Evolutionary conservation across 192 early-diverging fungal species (phyloP), one percentile per base, ranked within the genome.

Genomic region (Entomortierella chlamydospora): DNA sequence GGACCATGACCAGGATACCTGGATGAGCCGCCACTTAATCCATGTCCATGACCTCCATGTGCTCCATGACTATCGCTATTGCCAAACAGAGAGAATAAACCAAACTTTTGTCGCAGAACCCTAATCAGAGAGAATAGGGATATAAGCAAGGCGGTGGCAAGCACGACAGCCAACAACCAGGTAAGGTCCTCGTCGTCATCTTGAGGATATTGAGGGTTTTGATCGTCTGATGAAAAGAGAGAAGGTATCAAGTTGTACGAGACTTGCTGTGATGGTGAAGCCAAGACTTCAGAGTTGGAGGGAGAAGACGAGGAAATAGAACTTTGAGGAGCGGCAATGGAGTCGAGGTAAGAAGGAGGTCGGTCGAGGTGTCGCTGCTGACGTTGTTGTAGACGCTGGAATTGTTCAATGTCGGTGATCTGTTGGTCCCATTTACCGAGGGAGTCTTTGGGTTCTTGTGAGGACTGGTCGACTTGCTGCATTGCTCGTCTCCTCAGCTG

Each of bases 1-100:
- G 76, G 67, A n/a, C 76, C 76, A 41, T 57, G 53, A 28, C 59
- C 53, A 39, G 57, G 45, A 33, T 73, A 60, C 18, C 71, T 31
- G 1, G 62, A 73, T 10, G 55, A 33, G 4, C 55, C 47, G 12
- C 61, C 55, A 0, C 49, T 42, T 23, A 31, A 49, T 37, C 64
- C 53, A 57, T 64, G 50, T 59, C 43, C 55, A 28, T 53, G 43
- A 43, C 47, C 47, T 23, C 58, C 29, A 33, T 53, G 55, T 15
- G 30, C 30, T n/a, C n/a, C 29, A 10, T 33, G 28, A 51, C 45
- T 20, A 25, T 64, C 45, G 23, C 25, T 50, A 28, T 33, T 64
- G 56, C 45, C 37, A 0, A 61, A 78, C 15, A 49, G 10, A 43
- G 45, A 26, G 1, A 78, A 22, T 37, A 66, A 58, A 13, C 68